Evolutionary conservation across 192 early-diverging fungal species (phyloP), one percentile per base, ranked within the genome.

Genomic region (Chytriomyces sp.): DNA sequence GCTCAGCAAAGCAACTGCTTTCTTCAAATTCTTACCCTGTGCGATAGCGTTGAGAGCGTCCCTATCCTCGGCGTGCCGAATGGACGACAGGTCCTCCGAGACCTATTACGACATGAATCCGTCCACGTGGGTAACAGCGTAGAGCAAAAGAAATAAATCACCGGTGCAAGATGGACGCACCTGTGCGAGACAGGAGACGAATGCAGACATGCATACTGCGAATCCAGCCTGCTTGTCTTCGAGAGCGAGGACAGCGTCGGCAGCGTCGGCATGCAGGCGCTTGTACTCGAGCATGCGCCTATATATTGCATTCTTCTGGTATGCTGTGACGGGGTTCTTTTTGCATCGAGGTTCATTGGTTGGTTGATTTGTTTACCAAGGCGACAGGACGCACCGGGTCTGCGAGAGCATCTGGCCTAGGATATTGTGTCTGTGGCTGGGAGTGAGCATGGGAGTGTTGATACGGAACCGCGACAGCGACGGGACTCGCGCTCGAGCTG

Each of bases 301-400:
- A 63, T 75, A 81, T 17, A 86, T 82, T 17, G 85, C 85, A 44
- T 79, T 64, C 70, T 86, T 86, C 64, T 85, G 82, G 64, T 78
- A 86, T n/a, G 44, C 74, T 14, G 74, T 38, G 17, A 83, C 65
- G 8, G 64, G 28, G 58, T 75, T 66, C 74, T 75, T n/a, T n/a
- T n/a, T n/a, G n/a, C n/a, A n/a, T n/a, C n/a, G n/a, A n/a, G n/a
- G n/a, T n/a, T n/a, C n/a, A n/a, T n/a, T n/a, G n/a, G n/a, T n/a
- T n/a, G n/a, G n/a, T n/a, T n/a, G n/a, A n/a, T n/a, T n/a, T n/a
- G n/a, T n/a, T n/a, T n/a, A n/a, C n/a, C n/a, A n/a, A n/a, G n/a
- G n/a, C n/a, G n/a, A n/a, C n/a, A n/a, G n/a, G n/a, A n/a, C n/a
- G n/a, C n/a, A n/a, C n/a, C n/a, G n/a, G n/a, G n/a, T n/a, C n/a